A percentile compares a stretch with the other conserved stretches of the same genome.
Evolutionary conservation across 805 yeast species (phyloP).

Genomic region (Starmerella riodocensis): DNA sequence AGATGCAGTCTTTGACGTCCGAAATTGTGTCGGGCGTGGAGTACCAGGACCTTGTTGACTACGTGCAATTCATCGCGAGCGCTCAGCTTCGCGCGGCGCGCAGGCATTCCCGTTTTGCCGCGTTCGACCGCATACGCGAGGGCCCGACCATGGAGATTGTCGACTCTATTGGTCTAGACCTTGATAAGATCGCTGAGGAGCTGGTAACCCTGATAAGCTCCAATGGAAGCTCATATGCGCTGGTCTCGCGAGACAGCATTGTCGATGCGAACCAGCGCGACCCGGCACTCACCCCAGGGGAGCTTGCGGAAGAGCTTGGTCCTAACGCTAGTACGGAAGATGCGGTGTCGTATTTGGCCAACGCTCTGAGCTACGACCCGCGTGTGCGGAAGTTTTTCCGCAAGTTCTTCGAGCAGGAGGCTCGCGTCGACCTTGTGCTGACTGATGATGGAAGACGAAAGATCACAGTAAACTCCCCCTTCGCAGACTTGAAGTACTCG

Average conservation of each 20-base stretch:
- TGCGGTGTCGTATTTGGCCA: conserved; percentile 8
- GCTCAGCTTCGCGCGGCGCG: conserved; percentile 33
- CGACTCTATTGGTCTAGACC: conserved; percentile 22
- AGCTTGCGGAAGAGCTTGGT: conserved; percentile 35
- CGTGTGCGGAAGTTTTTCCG: conserved; percentile 53
- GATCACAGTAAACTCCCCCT: conserved; percentile 69
- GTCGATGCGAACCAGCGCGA: conserved; percentile 40
- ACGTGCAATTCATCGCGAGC: conserved; percentile 61
- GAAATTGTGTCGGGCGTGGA: conserved; percentile 57
- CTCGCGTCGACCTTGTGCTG: conserved; percentile 56
- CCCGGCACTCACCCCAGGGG: conserved; percentile 48
- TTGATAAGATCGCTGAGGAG: conserved; percentile 3
- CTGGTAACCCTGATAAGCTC: conserved; percentile 42
- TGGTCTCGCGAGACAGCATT: conserved; percentile 57
- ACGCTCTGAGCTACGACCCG: conserved; percentile 37
- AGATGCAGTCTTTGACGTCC: conserved; percentile 33
- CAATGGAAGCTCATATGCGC: conserved; percentile 66
- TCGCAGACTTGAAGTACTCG: conserved; percentile 84
- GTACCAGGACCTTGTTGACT: conserved; percentile 77
- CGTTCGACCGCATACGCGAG: conserved; percentile 38
- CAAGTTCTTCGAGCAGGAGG: conserved; percentile 47
- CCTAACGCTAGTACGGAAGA: conserved; percentile 21
- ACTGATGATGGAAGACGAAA: conserved; percentile 73
- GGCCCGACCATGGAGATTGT: conserved; percentile 36
- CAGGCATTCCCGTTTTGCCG: conserved; percentile 30